phyloP scores from a whole-genome alignment of 495 filamentous ascomycete genomes.

The Cenococcum geophilum region DNA sequence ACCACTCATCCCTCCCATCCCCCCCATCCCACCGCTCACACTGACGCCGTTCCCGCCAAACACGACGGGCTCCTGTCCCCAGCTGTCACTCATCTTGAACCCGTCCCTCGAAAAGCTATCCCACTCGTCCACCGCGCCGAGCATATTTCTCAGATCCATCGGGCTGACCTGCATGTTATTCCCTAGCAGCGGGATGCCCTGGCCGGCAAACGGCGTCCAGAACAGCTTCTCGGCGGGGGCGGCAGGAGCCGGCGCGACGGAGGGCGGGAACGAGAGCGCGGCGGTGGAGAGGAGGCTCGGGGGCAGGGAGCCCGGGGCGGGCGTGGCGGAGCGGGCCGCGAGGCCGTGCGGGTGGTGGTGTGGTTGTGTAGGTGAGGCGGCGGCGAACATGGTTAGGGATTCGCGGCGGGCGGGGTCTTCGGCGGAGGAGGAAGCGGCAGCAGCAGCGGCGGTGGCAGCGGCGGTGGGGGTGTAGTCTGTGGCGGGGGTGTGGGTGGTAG shows the following conservation, averaged over 20 bases:
- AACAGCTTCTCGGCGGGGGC: conserved; percentile 27
- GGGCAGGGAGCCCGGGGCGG: not conserved
- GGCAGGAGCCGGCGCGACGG: not conserved
- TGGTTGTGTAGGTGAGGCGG: not conserved
- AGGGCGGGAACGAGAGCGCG: not conserved
- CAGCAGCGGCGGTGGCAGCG: not conserved
- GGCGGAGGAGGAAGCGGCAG: not conserved
- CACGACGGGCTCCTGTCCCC: conserved; percentile 9
- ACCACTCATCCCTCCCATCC: no score
- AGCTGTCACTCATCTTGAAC: conserved; percentile 24
- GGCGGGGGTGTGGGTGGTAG: not conserved
- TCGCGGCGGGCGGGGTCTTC: conserved; percentile 6
- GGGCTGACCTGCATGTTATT: conserved; percentile 10
- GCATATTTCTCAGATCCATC: conserved; percentile 28
- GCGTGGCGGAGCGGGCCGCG: conserved; percentile 1
- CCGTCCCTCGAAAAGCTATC: conserved; percentile 26
- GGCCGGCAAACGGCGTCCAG: conserved; percentile 34
- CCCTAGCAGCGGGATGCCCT: conserved; percentile 28
- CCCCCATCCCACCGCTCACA: not conserved
- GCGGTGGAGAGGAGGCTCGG: not conserved
- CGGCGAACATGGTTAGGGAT: conserved; percentile 18
- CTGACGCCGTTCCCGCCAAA: not conserved
- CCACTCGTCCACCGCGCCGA: conserved; percentile 23
- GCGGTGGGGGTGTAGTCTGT: not conserved
- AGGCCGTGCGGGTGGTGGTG: not conserved